These are phyloP conservation scores for Suillus decipiens DNA, from an alignment of 768 basidiomycete species.

Conservation along the genomic window DNA sequence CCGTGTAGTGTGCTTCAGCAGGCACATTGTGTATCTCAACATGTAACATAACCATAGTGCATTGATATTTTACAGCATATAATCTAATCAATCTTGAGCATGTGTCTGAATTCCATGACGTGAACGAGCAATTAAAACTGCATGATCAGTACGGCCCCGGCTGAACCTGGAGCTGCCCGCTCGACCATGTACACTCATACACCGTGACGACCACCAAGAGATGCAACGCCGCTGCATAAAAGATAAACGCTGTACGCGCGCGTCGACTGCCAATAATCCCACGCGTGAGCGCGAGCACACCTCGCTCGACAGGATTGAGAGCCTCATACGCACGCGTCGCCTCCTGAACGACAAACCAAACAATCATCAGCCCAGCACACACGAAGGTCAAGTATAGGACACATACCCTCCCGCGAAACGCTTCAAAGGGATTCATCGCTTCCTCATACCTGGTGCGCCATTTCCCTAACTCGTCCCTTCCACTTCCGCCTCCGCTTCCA, in stretches of 20 bases:
- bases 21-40: neutral
- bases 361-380: slow-evolving; percentile 3
- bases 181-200: slow-evolving; percentile 68
- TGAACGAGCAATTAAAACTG: neutral
- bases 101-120: neutral
- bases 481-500: slow-evolving; percentile 35
- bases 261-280: slow-evolving; percentile 87
- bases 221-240: slow-evolving; percentile 82
- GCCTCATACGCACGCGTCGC: slow-evolving; percentile 91
- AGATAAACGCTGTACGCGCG: slow-evolving; percentile 85
- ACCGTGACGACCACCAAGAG: slow-evolving; percentile 78
- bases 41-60: slow-evolving; percentile 7
- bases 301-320: slow-evolving; percentile 89
- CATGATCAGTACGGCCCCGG: slow-evolving; percentile 43
- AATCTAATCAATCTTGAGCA: slow-evolving; percentile 1
- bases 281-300: slow-evolving; percentile 82
- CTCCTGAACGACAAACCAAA: slow-evolving; percentile 56
- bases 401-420: slow-evolving; percentile 91
- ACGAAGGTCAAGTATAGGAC: neutral
- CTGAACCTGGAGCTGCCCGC: slow-evolving; percentile 52
- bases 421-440: slow-evolving; percentile 98
- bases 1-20: neutral
- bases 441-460: slow-evolving; percentile 94
- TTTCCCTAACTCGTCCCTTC: slow-evolving; percentile 78
- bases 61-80: slow-evolving; percentile 12